These are phyloP conservation scores for Kalmusia sp. DNA, from an alignment of 2,329 filamentous ascomycete genomes.

Conservation along the genomic window DNA sequence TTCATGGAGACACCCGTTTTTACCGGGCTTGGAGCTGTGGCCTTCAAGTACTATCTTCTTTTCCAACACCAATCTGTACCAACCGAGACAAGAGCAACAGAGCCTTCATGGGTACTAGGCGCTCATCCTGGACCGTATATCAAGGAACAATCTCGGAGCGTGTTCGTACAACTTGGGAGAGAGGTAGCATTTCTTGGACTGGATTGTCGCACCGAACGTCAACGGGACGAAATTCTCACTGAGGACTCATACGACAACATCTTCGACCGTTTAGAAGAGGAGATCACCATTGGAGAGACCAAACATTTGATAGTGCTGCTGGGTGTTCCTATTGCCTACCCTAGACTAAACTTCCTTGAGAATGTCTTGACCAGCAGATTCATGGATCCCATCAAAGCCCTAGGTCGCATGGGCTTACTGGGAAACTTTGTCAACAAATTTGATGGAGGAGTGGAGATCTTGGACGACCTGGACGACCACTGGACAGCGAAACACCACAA, in stretches of 20 bases:
- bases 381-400: constrained; percentile 87
- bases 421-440: constrained; percentile 85
- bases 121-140: constrained; percentile 86
- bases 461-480: constrained; percentile 93
- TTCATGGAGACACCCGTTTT: constrained; percentile 94
- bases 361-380: constrained; percentile 79
- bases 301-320: constrained; percentile 90
- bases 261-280: constrained; percentile 81
- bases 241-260: constrained; percentile 85
- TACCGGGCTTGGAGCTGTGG: constrained; percentile 84
- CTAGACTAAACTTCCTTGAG: constrained; percentile 63
- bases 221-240: constrained; percentile 78
- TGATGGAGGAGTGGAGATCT: constrained; percentile 88
- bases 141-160: constrained; percentile 79
- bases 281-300: constrained; percentile 82
- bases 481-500: constrained; percentile 98
- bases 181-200: constrained; percentile 83
- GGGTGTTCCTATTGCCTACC: constrained; percentile 68
- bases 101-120: constrained; percentile 92
- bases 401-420: constrained; percentile 82
- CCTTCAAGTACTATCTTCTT: constrained; percentile 98
- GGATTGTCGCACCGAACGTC: constrained; percentile 91
- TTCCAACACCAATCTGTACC: constrained; percentile 94
- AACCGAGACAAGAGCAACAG: constrained; percentile 79
- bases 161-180: constrained; percentile 84